Evolutionary conservation across 2,329 filamentous ascomycete genomes (phyloP).

Genomic region (Fusarium keratoplasticum): DNA sequence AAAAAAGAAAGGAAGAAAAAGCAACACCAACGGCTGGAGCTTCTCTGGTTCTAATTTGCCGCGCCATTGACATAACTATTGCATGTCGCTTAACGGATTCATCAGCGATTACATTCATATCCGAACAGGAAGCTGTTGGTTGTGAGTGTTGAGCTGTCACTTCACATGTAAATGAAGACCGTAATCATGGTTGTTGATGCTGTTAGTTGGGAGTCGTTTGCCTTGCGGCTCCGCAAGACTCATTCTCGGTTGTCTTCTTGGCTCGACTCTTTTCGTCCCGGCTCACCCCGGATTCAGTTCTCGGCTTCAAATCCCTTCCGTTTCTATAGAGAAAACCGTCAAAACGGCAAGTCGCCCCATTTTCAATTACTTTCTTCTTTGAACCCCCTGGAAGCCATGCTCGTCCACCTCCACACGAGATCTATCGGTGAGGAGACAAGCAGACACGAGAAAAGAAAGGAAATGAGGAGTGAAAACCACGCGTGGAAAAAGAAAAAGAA

Average conservation of each 20-base stretch:
- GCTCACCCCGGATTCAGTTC: slow-evolving; percentile 24
- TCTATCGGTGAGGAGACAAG: not conserved
- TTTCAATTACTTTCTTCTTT: not conserved
- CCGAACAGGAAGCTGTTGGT: not conserved
- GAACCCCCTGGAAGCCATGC: not conserved
- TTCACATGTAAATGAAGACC: not conserved
- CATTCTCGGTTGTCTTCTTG: slow-evolving; percentile 5
- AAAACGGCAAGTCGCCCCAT: slow-evolving; percentile 17
- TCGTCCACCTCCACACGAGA: not conserved
- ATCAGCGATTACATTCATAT: not conserved
- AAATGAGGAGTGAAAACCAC: not conserved
- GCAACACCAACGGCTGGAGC: slow-evolving; percentile 6
- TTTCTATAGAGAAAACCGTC: not conserved
- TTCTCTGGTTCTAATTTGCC: slow-evolving; percentile 14
- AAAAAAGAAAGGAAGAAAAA: slow-evolving; percentile 23
- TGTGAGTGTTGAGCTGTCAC: not conserved
- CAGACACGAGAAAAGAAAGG: slow-evolving; percentile 11
- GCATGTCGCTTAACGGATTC: slow-evolving; percentile 5
- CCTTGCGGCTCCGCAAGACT: slow-evolving; percentile 3
- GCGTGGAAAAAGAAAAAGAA: not conserved
- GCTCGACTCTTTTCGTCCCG: not conserved
- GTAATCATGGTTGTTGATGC: not conserved
- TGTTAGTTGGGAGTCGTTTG: not conserved
- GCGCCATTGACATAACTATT: not conserved
- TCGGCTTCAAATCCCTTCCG: not conserved